These are phyloP conservation scores for Tetracladium maxilliforme DNA, from an alignment of 2,329 filamentous ascomycete genomes.

Conservation along the genomic window DNA sequence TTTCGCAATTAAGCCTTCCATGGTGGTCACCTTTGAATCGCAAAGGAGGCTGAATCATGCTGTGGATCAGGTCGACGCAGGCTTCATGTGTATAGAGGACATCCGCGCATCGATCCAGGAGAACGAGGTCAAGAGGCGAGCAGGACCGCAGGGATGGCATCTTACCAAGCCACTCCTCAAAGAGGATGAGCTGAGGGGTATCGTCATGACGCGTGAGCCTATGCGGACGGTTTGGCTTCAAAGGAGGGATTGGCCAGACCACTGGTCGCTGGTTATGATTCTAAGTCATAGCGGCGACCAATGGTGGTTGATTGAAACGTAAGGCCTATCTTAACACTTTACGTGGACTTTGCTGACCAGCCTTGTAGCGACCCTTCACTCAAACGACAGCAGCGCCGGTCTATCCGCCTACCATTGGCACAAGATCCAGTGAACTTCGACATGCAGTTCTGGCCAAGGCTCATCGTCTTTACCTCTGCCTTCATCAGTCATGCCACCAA, in stretches of 20 bases:
- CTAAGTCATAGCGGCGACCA: slow-evolving; percentile 59
- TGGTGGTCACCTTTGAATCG: slow-evolving; percentile 34
- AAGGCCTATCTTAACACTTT: slow-evolving; percentile 14
- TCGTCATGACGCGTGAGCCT: slow-evolving; percentile 46
- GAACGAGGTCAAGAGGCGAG: slow-evolving; percentile 44
- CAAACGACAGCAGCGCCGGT: no score
- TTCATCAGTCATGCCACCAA: no score
- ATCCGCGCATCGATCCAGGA: slow-evolving; percentile 45
- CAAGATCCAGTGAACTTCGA: no score
- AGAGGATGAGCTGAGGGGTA: slow-evolving; percentile 39
- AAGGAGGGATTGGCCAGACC: slow-evolving; percentile 52
- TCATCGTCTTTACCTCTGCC: no score
- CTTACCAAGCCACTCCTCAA: slow-evolving; percentile 24
- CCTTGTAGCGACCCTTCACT: slow-evolving; percentile 5
- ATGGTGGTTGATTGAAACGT: slow-evolving; percentile 64
- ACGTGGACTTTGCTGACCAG: slow-evolving; percentile 2
- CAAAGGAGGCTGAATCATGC: slow-evolving; percentile 52
- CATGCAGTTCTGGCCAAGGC: no score
- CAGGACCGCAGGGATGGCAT: slow-evolving; percentile 47
- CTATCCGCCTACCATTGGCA: no score
- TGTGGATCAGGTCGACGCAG: slow-evolving; percentile 40
- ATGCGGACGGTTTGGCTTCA: slow-evolving; percentile 55
- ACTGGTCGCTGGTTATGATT: slow-evolving; percentile 60
- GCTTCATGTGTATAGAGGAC: slow-evolving; percentile 39
- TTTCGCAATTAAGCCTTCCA: slow-evolving; percentile 54